These are phyloP conservation scores for Mrakia frigida DNA, from an alignment of 768 basidiomycete genomes.

Conservation along the genomic window DNA sequence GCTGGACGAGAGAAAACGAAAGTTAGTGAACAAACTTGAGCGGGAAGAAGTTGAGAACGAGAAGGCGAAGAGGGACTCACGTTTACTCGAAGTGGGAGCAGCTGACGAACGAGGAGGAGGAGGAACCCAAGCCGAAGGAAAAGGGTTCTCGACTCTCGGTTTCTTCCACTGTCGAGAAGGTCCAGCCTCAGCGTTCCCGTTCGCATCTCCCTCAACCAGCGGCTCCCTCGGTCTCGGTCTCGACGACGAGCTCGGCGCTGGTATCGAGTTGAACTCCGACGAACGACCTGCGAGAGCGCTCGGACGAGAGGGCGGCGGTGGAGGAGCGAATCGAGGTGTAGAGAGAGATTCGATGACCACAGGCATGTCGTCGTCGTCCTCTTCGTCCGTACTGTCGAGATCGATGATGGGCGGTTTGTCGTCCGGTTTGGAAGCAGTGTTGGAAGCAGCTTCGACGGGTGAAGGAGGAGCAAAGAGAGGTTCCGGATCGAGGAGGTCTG, in stretches of 20 bases:
- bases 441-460: neutral
- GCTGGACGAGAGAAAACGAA: neutral
- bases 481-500: neutral
- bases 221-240: neutral
- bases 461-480: neutral
- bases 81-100: neutral
- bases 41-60: neutral
- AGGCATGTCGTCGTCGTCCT: neutral
- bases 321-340: neutral
- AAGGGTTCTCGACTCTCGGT: neutral
- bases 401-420: neutral
- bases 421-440: neutral
- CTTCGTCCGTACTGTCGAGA: neutral
- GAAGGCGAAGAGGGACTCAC: neutral
- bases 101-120: neutral
- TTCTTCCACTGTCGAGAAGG: neutral
- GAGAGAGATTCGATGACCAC: neutral
- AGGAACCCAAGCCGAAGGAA: neutral
- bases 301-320: neutral
- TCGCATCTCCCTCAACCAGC: neutral
- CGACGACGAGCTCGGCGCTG: neutral
- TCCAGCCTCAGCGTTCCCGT: slow-evolving; percentile 1
- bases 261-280: neutral
- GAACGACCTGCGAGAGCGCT: too few species aligned
- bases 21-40: neutral